Evolutionary conservation across 2,329 filamentous ascomycete genomes (phyloP), one percentile per base, ranked within the genome.

Genomic region (Tolypocladium sp.): DNA sequence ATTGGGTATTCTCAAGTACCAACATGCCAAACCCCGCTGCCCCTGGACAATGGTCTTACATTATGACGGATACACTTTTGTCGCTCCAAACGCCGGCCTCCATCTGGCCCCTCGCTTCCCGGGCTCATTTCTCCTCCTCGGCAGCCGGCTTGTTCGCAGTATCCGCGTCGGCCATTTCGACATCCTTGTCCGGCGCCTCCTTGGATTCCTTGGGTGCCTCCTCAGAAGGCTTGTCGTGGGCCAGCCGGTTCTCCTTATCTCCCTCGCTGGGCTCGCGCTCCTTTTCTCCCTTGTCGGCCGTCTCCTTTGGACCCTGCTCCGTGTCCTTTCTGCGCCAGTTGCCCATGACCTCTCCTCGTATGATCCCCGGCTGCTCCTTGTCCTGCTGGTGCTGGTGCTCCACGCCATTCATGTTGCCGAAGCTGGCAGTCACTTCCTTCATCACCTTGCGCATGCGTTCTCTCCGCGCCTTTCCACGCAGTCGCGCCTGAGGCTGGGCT

Each of bases 371-470:
- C 10, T 61, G 60, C 17, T 68, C 66, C 58, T 65, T 70, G 38
- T 65, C 66, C 38, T 64, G 64, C 42, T 66, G 38, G 17, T 27
- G 40, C 33, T 51, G 49, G 33, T 42, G 60, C 3, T 67, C 67
- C 13, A 63, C 22, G 12, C 69, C 69, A 27, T 66, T 69, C 10
- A 69, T 67, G 52, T 72, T 74, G 6, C 67, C 67, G 17, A 71
- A 66, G 15, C 66, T 68, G 33, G 67, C 70, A 44, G 79, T 79
- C 15, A 82, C 75, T 63, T 84, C 82, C 55, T 73, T 70, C 75
- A 84, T 79, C 1, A 79, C 80, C 67, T 79, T 81, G 40, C 81
- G 75, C 68, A 85, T 86, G 49, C 83, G 76, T 64, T 85, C 81
- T 13, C 82, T 72, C 5, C 82, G 73, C 1, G 74, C 83, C 66